Percentiles rank a stretch among this genome's conserved stretches.
phyloP scores from a whole-genome alignment of 2,329 filamentous ascomycete species.

The Fragosphaeria purpurea region DNA sequence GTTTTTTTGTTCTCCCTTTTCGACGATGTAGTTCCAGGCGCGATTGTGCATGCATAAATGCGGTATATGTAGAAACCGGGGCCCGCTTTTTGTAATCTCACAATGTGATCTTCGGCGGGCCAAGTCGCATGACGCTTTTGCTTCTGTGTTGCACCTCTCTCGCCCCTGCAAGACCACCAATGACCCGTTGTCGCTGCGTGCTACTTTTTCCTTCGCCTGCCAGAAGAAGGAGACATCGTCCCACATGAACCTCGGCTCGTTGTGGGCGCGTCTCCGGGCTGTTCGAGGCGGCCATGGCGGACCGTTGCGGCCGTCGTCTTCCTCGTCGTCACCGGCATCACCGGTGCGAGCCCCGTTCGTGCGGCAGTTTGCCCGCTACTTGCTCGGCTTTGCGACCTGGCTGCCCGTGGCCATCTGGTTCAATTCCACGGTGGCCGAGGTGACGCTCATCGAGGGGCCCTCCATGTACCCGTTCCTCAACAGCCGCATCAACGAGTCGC shows the following conservation, averaged over 20 bases:
- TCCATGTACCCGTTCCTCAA: constrained; percentile 77
- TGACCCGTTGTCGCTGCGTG: background rate
- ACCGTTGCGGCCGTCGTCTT: background rate
- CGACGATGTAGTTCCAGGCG: too few species aligned
- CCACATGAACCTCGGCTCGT: constrained; percentile 5
- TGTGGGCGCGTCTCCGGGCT: constrained; percentile 9
- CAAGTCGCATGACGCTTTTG: too few species aligned
- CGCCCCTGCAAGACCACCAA: background rate
- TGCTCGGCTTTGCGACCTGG: constrained; percentile 49
- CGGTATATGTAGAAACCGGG: background rate
- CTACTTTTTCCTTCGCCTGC: background rate
- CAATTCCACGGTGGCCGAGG: constrained; percentile 49
- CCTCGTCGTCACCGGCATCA: background rate
- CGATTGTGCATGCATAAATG: background rate
- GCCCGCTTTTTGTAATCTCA: background rate
- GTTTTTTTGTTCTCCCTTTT: too few species aligned
- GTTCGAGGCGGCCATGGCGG: background rate
- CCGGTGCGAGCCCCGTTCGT: constrained; percentile 15
- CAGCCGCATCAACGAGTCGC: constrained; percentile 48
- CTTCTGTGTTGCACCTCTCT: too few species aligned
- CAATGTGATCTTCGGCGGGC: too few species aligned
- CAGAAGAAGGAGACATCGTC: background rate
- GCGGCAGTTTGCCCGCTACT: constrained; percentile 32
- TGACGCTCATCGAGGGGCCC: constrained; percentile 46
- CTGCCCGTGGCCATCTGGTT: constrained; percentile 52